Base-by-base conservation (phyloP, 768 basidiomycete genomes). In the Clitopilus hobsonii region DNA sequence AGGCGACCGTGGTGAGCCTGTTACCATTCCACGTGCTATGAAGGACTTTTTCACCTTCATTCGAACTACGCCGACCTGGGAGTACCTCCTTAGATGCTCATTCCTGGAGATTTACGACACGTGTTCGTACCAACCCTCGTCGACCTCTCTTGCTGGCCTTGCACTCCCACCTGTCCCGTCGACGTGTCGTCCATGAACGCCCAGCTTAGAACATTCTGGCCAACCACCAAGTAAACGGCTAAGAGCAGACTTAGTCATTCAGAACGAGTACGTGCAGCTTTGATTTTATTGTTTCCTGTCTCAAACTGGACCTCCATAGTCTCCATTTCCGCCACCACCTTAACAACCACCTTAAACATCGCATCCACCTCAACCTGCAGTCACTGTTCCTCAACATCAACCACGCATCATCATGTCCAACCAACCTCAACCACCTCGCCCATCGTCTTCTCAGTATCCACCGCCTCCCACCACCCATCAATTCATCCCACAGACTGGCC, bases 91-190 rank as follows among this genome's bases (percentile, higher is more conserved):
- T 6, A 85, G 95, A 16, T 96, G 94, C 66, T 92, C 91, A 6
- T 98, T 97, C 67, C 84, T 98, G 51, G 96, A 98, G 66, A 94
- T 99, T 49, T 99, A 98, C 76, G 98, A 98, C 70, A 92, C 95
- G 65, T 78, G 81, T 0, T 86, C 94, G 49, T 81, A 90, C n/a
- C n/a, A n/a, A n/a, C n/a, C 60, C n/a, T n/a, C n/a, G 26, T 30
- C 41, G 18, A 24, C 48, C 11, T 38, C 32, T 28, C 24, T 53
- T 22, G 22, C 58, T 59, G 70, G 28, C 66, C 68, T 69, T 58
- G 63, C 63, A 16, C 75, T 62, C 54, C 70, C 72, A 6, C 60
- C 71, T 5, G 58, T 70, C 1, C 70, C 72, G 76, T 0, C 77
- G 77, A 0, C 74, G 6, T 58, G 69, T 24, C 59, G 71, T 3